Conservation (phyloP, 257 asterid genomes). For the Solanum phureja region DNA sequence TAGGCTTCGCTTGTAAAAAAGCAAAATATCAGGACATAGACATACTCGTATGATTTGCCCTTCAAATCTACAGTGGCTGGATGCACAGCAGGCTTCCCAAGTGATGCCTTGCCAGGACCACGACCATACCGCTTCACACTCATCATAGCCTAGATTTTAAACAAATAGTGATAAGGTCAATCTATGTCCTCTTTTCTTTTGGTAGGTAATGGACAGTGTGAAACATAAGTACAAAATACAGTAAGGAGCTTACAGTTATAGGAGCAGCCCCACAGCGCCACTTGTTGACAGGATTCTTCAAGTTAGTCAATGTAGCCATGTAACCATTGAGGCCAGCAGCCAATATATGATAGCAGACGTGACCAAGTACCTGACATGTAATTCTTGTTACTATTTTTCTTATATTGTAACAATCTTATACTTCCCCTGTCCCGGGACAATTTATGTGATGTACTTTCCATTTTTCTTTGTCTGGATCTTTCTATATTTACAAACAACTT, state of each 20-base stretch:
- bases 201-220: not conserved
- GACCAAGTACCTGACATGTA: conserved; percentile 73
- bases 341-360: conserved; percentile 70
- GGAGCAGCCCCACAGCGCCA: conserved; percentile 99
- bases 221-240: not conserved
- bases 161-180: not conserved
- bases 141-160: conserved; percentile 73
- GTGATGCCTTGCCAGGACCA: conserved; percentile 50
- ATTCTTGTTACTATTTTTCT: not conserved
- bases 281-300: conserved; percentile 86
- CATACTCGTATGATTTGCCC: conserved; percentile 88
- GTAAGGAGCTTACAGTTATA: conserved; percentile 47
- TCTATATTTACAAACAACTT: not conserved
- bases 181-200: not conserved
- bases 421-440: not conserved
- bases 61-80: conserved; percentile 92
- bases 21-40: not conserved
- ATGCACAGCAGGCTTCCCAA: conserved; percentile 87
- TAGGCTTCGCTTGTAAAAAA: not conserved
- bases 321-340: conserved; percentile 94
- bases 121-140: conserved; percentile 77
- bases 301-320: conserved; percentile 78
- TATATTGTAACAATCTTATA: not conserved
- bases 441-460: not conserved
- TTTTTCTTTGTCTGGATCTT: not conserved